Base-by-base conservation (phyloP, 805 yeast species). In the Scheffersomyces coipomensis region DNA sequence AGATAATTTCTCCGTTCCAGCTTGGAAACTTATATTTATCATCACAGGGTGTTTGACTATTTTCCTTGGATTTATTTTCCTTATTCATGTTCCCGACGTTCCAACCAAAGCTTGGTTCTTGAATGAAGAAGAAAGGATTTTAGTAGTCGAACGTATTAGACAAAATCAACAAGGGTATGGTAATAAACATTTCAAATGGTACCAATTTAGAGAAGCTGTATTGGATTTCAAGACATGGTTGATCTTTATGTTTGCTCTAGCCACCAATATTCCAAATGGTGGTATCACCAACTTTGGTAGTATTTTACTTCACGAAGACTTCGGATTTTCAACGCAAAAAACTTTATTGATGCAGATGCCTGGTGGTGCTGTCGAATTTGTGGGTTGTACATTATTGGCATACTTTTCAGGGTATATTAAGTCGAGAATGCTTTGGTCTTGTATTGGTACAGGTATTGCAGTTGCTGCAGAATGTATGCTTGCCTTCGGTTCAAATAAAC, bases 11-110 rank as follows among this genome's bases (percentile, higher is more conserved):
- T 37, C 65, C 21, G 58, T 79, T 4, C 66, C 58, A 2, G 67
- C 82, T 2, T 85, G 90, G 90, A 79, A 75, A 51, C 55, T 78
- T 10, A 55, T 81, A 3, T 85, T 73, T 53, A 60, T 85, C 34
- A 65, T 82, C 21, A 71, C 77, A 30, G 95, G 93, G 12, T 54
- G 68, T 6, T 66, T 78, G 40, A 81, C 88, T 2, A 56, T 81
- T 6, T 51, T 73, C 9, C 50, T 78, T 12, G 85, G 85, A 5
- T 38, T 73, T 8, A 38, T 71, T 10, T 65, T 79, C 42, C 56
- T 58, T 32, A 46, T 76, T 38, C 76, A 76, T 55, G 52, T 83
- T 10, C 68, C 68, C 4, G 57, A 58, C 38, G 41, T 50, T 16
- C 68, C 68, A 3, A 48, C 66, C 8, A 44, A 37, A 9, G 73